These are phyloP conservation scores for Fusarium oligoseptatum DNA, from an alignment of 2,329 filamentous ascomycete genomes.

Conservation along the genomic window DNA sequence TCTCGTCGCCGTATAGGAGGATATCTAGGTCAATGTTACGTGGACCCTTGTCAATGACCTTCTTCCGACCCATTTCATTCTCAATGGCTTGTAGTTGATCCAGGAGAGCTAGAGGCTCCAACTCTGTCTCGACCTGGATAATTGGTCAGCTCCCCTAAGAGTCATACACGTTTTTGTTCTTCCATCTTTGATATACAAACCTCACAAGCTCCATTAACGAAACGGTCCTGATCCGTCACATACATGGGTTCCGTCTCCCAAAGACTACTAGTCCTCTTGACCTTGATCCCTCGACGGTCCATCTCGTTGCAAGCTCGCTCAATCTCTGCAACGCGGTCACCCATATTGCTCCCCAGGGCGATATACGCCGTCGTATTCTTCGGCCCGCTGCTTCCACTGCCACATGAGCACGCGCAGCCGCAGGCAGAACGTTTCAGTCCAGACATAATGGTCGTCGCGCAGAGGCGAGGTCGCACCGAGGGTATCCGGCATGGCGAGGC, in stretches of 20 bases:
- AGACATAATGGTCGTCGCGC: slow-evolving; percentile 17
- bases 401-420: slow-evolving; percentile 52
- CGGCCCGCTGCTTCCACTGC: slow-evolving; percentile 46
- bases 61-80: slow-evolving; percentile 80
- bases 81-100: slow-evolving; percentile 89
- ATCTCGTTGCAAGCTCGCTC: slow-evolving; percentile 86
- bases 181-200: slow-evolving; percentile 63
- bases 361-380: slow-evolving; percentile 75
- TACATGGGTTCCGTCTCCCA: slow-evolving; percentile 99
- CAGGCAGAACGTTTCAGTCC: slow-evolving; percentile 49
- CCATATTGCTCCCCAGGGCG: slow-evolving; percentile 92
- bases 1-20: slow-evolving; percentile 80
- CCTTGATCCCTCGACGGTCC: slow-evolving; percentile 77
- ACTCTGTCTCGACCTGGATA: slow-evolving; percentile 80
- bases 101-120: slow-evolving; percentile 81
- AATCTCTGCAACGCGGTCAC: slow-evolving; percentile 86
- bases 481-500: slow-evolving; percentile 26
- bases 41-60: slow-evolving; percentile 92
- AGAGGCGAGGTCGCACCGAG: slow-evolving; percentile 31
- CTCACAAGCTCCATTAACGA: slow-evolving; percentile 94
- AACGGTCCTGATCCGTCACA: slow-evolving; percentile 86
- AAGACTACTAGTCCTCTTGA: slow-evolving; percentile 85
- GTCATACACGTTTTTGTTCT: neutral
- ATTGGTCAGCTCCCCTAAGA: slow-evolving; percentile 19
- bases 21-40: slow-evolving; percentile 96